Base-by-base conservation (phyloP, 2,329 filamentous ascomycete genomes). In the Penicillium sp. region DNA sequence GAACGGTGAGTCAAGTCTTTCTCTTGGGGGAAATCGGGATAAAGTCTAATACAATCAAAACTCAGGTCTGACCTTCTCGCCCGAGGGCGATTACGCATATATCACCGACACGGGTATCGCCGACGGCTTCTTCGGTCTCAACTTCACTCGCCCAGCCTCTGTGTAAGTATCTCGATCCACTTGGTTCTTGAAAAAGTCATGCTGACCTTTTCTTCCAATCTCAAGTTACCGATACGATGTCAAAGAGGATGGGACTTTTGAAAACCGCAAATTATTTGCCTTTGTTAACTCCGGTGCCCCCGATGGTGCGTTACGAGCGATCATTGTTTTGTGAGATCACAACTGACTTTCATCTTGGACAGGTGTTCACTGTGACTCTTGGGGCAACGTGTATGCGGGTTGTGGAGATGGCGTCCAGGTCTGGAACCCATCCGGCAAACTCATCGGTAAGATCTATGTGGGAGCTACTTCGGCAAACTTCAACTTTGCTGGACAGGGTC, bases 321-420 rank as follows among this genome's bases (percentile, higher is more conserved):
- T 5, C 4, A 2, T 27, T 27, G 1, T 8, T 27, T 27, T 5
- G 5, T 27, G 24, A 27, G 24, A 27, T 8, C 2, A 6, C 4
- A 8, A 27, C 24, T 27, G 5, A 27, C 24, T 44, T 46, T 16
- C 31, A 18, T 18, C 40, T 1, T 27, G 9, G 2, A 27, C 22
- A 62, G 69, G 70, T 13, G 67, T 82, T 50, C 79, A 81, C 55
- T 76, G 77, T 42, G 82, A 84, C 63, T 72, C 72, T 0, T 62
- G 75, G n/a, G 82, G 82, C 7, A 83, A 83, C 62, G 77, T 85
- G 1, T 84, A 82, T 68, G 75, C 77, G 9, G 80, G 78, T 0
- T 81, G 78, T 54, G 80, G 79, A 0, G 81, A 84, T 60, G 81
- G 81, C 0, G 68, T 84, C 18, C 77, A 82, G 53, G 74, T 84